Conservation (phyloP, 2,329 filamentous ascomycete species). For the Colletotrichum kahawae region DNA sequence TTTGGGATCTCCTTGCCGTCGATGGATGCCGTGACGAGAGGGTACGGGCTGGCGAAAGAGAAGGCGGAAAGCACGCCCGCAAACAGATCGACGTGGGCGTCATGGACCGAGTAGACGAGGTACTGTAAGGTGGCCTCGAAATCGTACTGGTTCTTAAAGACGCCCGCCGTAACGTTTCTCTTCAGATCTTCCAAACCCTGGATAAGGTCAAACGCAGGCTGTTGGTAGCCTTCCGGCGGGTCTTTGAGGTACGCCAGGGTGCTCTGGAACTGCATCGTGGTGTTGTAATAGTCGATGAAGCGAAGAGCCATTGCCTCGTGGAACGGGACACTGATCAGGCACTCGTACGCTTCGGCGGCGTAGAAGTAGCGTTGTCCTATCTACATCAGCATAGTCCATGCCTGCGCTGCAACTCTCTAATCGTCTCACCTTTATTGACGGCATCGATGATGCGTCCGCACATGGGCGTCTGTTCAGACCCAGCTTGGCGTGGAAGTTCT, state of each 20-base stretch:
- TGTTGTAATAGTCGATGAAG: slow-evolving; percentile 15
- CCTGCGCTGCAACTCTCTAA: background rate
- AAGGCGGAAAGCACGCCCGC: slow-evolving; percentile 9
- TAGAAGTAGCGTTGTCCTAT: slow-evolving; percentile 3
- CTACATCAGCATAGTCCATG: background rate
- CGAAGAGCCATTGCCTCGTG: slow-evolving; percentile 6
- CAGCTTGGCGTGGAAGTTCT: background rate
- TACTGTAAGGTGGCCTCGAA: slow-evolving; percentile 3
- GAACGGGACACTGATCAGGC: slow-evolving; percentile 4
- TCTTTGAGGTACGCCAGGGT: background rate
- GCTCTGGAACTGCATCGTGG: slow-evolving; percentile 16
- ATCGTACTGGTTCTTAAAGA: slow-evolving; percentile 5
- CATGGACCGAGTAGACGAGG: slow-evolving; percentile 6
- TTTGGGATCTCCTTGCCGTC: slow-evolving; percentile 10
- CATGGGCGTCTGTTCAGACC: background rate
- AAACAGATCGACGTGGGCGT: background rate
- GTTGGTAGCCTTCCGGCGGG: slow-evolving; percentile 6
- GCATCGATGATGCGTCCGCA: slow-evolving; percentile 1
- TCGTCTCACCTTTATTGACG: background rate
- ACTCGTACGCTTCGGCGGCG: background rate
- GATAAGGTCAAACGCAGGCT: slow-evolving; percentile 3
- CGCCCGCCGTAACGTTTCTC: background rate
- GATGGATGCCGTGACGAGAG: background rate
- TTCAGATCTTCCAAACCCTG: background rate
- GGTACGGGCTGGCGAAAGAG: background rate